Evolutionary conservation across 176 grass and related monocot species (phyloP), one percentile per base, ranked within the genome.

Genomic region (Lolium rigidum): DNA sequence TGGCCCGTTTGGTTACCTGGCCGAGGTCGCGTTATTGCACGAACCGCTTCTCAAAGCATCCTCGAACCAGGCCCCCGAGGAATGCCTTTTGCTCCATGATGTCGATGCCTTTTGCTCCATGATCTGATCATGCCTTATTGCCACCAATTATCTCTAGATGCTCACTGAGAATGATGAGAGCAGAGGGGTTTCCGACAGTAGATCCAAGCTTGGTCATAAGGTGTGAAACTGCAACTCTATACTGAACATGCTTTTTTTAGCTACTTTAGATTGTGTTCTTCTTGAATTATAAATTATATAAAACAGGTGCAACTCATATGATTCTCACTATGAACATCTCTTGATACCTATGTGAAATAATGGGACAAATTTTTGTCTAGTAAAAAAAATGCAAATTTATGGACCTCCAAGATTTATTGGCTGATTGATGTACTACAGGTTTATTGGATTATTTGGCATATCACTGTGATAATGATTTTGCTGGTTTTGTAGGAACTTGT

Each of bases 101-200:
- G 31, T 35, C 31, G 31, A 35, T 2, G 31, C 31, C 31, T 35
- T 71, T 38, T 18, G 7, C 4, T 44, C 18, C 16, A 71, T 71
- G 41, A 44, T 12, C 68, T 44, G 68, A n/a, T 38, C 68, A 71
- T 71, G 17, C 68, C 39, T 64, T 25, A 75, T 52, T 75, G 72
- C 47, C 49, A 50, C 58, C 25, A 75, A 28, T 18, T 70, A 24
- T 75, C 72, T 51, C 48, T 75, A 75, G 72, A 15, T 48, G 51
- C 1, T 24, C 10, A 4, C 1, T 61, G 58, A 61, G 58, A 61
- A 61, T 10, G 58, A 10, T 61, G n/a, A 61, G 21, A 61, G 9
- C 11, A 10, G 58, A 24, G 58, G 13, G 8, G 6, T 51, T 75
- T 26, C 22, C 47, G 17, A 31, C 6, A 26, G 7, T 24, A 14